Evolutionary conservation across 164 flowering plant species (phyloP).

Genomic region (Magnolia changhungtana): DNA sequence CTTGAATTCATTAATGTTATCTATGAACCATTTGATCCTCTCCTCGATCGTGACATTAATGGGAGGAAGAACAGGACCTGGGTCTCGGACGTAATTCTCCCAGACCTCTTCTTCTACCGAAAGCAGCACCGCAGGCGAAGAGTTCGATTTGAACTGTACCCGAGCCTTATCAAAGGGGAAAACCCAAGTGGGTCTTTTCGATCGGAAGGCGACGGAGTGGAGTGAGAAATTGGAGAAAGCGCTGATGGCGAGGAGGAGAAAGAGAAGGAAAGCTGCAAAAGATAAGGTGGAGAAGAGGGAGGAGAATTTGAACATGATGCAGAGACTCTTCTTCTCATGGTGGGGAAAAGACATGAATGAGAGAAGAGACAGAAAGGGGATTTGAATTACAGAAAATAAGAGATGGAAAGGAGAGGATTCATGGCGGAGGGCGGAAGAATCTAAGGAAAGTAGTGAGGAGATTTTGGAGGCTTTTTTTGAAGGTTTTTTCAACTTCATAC

Average conservation of each 20-base stretch:
- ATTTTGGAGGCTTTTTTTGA: not conserved
- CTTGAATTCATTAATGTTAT: constrained; percentile 23
- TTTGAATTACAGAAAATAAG: not conserved
- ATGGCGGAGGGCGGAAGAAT: constrained; percentile 6
- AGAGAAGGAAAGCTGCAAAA: constrained; percentile 21
- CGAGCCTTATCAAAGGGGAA: not conserved
- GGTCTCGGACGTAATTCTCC: constrained; percentile 1
- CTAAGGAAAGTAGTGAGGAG: not conserved
- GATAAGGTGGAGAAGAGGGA: constrained; percentile 26
- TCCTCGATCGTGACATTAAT: constrained; percentile 21
- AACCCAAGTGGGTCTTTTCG: not conserved
- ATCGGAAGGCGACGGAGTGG: constrained; percentile 2
- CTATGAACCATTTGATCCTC: constrained; percentile 27
- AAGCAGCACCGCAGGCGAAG: constrained; percentile 7
- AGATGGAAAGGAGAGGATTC: constrained; percentile 1
- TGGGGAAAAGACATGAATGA: not conserved
- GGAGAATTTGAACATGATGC: constrained; percentile 7
- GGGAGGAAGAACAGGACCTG: constrained; percentile 18
- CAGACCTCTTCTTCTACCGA: constrained; percentile 15
- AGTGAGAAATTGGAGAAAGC: constrained; percentile 19
- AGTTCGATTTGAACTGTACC: not conserved
- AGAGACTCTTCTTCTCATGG: not conserved
- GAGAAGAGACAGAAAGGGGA: not conserved
- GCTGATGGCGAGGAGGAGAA: constrained; percentile 20
- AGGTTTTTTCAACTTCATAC: not conserved